A percentile compares a stretch with the other conserved stretches of the same genome.
Conservation (phyloP, 2,329 filamentous ascomycete species). For the Colletotrichum kahawae region DNA sequence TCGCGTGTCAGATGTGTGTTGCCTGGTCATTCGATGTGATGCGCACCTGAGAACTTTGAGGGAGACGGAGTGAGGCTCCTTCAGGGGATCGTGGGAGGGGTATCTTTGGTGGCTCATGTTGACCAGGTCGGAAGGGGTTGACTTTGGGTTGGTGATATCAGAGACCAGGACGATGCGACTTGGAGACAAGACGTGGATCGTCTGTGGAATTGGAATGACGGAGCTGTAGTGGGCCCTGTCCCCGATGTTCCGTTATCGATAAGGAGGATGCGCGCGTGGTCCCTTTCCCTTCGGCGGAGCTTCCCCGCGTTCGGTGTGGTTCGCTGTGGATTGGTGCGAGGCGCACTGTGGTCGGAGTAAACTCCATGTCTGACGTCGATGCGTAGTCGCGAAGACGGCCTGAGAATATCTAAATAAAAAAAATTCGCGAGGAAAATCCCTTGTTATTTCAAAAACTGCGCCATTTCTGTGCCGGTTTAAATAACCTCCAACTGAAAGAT, state of each 20-base stretch:
- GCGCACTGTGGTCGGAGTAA: background rate
- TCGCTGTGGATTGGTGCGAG: background rate
- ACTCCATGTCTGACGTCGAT: background rate
- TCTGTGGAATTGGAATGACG: background rate
- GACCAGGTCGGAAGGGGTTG: background rate
- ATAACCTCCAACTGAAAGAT: no score
- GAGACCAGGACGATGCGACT: background rate
- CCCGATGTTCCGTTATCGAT: background rate
- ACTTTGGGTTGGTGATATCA: background rate
- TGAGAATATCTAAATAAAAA: background rate
- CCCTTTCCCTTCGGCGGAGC: background rate
- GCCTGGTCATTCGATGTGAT: background rate
- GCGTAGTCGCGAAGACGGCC: background rate
- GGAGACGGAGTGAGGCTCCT: constrained; percentile 80
- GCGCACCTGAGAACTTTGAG: constrained; percentile 74
- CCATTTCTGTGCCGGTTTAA: no score
- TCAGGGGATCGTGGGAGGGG: constrained; percentile 61
- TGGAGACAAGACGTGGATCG: background rate
- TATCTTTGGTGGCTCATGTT: constrained; percentile 65
- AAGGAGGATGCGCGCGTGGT: background rate
- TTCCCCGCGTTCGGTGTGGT: background rate
- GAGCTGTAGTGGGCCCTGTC: background rate
- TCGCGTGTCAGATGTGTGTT: background rate
- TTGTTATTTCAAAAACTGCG: no score
- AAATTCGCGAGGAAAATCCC: no score